These are phyloP conservation scores for Stephanodiscus minutulus DNA, from an alignment of 108 stramenopile genomes.

Conservation along the genomic window DNA sequence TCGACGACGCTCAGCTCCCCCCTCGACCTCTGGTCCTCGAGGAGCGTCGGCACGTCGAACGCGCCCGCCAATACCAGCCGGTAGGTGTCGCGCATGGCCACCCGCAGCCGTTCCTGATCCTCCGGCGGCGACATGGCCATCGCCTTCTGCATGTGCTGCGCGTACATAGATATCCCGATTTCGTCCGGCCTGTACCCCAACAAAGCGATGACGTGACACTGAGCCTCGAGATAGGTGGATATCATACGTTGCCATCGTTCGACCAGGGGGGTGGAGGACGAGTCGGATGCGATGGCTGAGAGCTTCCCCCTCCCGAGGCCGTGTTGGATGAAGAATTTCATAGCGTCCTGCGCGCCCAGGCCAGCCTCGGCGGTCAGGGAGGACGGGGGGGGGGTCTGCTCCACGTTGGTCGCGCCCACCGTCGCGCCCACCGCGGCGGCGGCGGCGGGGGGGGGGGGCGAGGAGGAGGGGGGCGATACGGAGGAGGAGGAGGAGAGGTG, in stretches of 20 bases:
- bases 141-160: slow-evolving; percentile 61
- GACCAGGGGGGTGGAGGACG: slow-evolving; percentile 43
- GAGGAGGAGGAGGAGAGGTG: too few relatives aligned
- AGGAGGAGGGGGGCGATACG: too few relatives aligned
- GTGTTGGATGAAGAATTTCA: slow-evolving; percentile 53
- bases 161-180: slow-evolving; percentile 76
- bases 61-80: slow-evolving; percentile 64
- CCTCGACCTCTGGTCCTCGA: slow-evolving; percentile 30
- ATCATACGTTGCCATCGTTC: slow-evolving; percentile 88
- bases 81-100: slow-evolving; percentile 68
- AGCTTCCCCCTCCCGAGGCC: slow-evolving; percentile 66
- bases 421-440: too few relatives aligned
- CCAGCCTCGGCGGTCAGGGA: slow-evolving; percentile 57
- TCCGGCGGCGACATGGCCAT: slow-evolving; percentile 49
- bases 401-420: too few relatives aligned
- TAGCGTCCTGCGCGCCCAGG: slow-evolving; percentile 57
- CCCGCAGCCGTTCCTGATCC: slow-evolving; percentile 58
- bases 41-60: slow-evolving; percentile 59
- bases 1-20: slow-evolving; percentile 72
- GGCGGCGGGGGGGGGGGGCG: too few relatives aligned
- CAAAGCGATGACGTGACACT: slow-evolving; percentile 72
- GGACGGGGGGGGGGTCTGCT: not conserved
- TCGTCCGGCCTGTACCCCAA: slow-evolving; percentile 79
- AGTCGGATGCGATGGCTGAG: too few relatives aligned
- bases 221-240: slow-evolving; percentile 73